A percentile compares a stretch with the other conserved stretches of the same genome.
phyloP scores from a whole-genome alignment of 1,139 yeast genomes.

The Magnusiomyces ingens region DNA sequence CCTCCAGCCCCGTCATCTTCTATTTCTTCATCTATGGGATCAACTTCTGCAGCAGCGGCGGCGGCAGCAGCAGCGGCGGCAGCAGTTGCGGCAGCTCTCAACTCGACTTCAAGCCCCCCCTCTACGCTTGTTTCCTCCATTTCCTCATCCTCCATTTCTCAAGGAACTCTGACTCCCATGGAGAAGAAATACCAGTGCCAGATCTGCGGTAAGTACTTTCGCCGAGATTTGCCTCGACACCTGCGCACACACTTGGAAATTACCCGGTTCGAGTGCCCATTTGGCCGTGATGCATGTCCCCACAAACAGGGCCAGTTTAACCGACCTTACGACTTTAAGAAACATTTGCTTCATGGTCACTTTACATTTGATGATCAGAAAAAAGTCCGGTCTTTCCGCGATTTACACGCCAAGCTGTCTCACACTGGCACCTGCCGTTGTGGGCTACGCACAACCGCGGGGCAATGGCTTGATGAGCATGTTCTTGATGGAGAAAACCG shows the following conservation, averaged over 20 bases:
- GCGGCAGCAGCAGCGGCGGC: conserved; percentile 4
- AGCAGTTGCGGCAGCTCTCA: conserved; percentile 3
- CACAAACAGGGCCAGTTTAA: conserved; percentile 61
- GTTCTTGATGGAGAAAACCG: conserved; percentile 33
- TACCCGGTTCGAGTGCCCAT: conserved; percentile 54
- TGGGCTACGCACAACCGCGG: conserved; percentile 46
- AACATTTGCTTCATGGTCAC: conserved; percentile 58
- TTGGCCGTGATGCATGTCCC: conserved; percentile 48
- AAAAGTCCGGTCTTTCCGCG: conserved; percentile 42
- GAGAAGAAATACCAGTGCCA: conserved; percentile 38
- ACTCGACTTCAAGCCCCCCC: background rate
- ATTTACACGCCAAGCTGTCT: conserved; percentile 47
- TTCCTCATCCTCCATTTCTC: background rate
- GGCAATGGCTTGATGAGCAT: conserved; percentile 53
- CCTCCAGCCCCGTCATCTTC: background rate
- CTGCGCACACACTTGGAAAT: conserved; percentile 56
- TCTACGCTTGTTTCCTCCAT: background rate
- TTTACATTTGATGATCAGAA: conserved; percentile 45
- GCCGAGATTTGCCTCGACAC: conserved; percentile 60
- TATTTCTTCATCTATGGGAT: background rate
- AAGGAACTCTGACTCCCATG: background rate
- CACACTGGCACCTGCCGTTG: conserved; percentile 54
- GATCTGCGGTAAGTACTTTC: conserved; percentile 51
- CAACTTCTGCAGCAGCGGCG: background rate
- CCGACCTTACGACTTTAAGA: conserved; percentile 63